A percentile compares a stretch with the other conserved stretches of the same genome.
phyloP scores from a whole-genome alignment of 2,329 filamentous ascomycete species.

The Malbranchea cinnamomea region DNA sequence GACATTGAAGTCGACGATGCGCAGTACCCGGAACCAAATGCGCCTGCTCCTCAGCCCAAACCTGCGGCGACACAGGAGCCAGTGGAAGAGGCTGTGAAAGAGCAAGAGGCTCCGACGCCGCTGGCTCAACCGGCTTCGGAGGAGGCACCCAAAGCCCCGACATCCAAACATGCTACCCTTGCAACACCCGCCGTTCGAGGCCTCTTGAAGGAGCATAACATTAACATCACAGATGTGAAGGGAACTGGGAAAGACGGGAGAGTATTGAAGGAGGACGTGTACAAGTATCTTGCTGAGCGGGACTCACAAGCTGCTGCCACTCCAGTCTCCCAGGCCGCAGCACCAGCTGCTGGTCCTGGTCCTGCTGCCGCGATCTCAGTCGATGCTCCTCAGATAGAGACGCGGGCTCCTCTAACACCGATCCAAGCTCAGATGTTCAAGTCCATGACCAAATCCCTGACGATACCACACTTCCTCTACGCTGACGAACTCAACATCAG shows the following conservation, averaged over 20 bases:
- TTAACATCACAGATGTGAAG: conserved; percentile 63
- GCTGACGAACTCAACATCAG: conserved; percentile 79
- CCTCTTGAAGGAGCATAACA: conserved; percentile 60
- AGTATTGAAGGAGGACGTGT: conserved; percentile 84
- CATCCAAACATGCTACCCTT: conserved; percentile 54
- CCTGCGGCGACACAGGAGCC: conserved; percentile 15
- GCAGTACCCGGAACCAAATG: conserved; percentile 45
- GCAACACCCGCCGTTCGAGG: conserved; percentile 89
- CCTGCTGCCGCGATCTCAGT: conserved; percentile 10
- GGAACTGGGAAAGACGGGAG: conserved; percentile 85
- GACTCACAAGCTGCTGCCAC: conserved; percentile 21
- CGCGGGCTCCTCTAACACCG: conserved; percentile 52
- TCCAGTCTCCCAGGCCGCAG: conserved; percentile 13
- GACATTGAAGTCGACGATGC: conserved; percentile 86
- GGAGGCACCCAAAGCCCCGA: conserved; percentile 9
- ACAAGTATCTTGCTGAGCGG: conserved; percentile 48
- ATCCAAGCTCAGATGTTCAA: conserved; percentile 94
- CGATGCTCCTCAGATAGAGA: conserved; percentile 45
- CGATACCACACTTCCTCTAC: conserved; percentile 91
- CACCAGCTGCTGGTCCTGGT: conserved; percentile 18
- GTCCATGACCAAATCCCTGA: conserved; percentile 81
- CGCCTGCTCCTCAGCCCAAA: conserved; percentile 10
- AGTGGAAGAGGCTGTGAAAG: conserved; percentile 10
- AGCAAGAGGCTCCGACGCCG: conserved; percentile 9
- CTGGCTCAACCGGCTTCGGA: conserved; percentile 9